Evolutionary conservation across 2,329 filamentous ascomycete species (phyloP).

Genomic region (Exophiala phaeomuriformis): DNA sequence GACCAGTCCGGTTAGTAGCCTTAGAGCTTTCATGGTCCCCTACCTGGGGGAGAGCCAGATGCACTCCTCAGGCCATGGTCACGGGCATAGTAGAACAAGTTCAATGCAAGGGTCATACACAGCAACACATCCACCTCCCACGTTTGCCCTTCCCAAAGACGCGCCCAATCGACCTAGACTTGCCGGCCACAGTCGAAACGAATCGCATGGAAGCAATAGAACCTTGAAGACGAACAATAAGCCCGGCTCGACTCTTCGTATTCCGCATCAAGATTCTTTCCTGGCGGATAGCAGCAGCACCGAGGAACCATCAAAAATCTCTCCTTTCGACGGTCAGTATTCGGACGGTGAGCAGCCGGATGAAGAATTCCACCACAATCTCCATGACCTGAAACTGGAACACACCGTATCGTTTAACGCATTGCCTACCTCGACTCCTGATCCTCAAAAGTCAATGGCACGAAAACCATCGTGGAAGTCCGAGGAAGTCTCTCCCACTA

Average conservation of each 20-base stretch:
- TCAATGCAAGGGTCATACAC: slow-evolving; percentile 25
- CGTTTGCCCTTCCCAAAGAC: slow-evolving; percentile 11
- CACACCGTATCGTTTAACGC: slow-evolving; percentile 8
- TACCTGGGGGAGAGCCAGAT: slow-evolving; percentile 50
- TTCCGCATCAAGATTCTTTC: slow-evolving; percentile 28
- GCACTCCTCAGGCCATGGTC: slow-evolving; percentile 12
- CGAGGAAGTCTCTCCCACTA: slow-evolving; percentile 10
- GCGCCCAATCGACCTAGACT: background rate
- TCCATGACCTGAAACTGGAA: slow-evolving; percentile 11
- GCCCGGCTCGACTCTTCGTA: slow-evolving; percentile 12
- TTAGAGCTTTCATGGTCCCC: slow-evolving; percentile 80
- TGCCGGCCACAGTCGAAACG: slow-evolving; percentile 10
- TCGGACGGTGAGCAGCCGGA: slow-evolving; percentile 24
- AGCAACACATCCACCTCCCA: slow-evolving; percentile 12
- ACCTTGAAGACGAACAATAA: slow-evolving; percentile 16
- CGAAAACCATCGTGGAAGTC: slow-evolving; percentile 20
- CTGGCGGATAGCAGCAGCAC: slow-evolving; percentile 32
- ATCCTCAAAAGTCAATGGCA: slow-evolving; percentile 6
- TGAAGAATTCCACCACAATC: background rate
- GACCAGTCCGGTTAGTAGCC: slow-evolving; percentile 66
- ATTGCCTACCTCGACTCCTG: slow-evolving; percentile 7
- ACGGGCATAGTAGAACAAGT: slow-evolving; percentile 17
- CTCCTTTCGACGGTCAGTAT: slow-evolving; percentile 14
- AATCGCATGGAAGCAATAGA: slow-evolving; percentile 18
- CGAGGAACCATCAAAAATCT: slow-evolving; percentile 18